Percentiles rank a stretch among this genome's conserved stretches.
These are phyloP conservation scores for Dendrothele bispora DNA, from an alignment of 768 basidiomycete genomes.

Conservation along the genomic window DNA sequence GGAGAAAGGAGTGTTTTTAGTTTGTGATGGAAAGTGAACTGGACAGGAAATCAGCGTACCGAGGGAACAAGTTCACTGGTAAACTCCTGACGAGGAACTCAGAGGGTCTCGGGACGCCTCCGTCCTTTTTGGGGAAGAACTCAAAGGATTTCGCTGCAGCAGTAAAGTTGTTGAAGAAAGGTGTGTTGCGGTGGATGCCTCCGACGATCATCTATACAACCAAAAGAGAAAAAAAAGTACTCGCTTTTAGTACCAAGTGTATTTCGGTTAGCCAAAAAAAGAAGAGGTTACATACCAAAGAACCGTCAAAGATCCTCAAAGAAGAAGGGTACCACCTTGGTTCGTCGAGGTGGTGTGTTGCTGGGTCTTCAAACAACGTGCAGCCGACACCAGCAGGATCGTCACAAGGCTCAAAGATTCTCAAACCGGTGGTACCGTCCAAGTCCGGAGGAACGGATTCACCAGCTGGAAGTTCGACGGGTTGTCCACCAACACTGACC, in stretches of 20 bases:
- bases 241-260: conserved; percentile 21
- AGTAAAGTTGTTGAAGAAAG: conserved; percentile 20
- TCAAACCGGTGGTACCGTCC: conserved; percentile 22
- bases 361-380: conserved; percentile 42
- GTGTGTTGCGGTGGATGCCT: conserved; percentile 39
- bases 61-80: conserved; percentile 54
- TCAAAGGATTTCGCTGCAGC: conserved; percentile 44
- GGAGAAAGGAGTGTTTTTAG: background rate
- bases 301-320: conserved; percentile 44
- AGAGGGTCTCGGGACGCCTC: conserved; percentile 41
- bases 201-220: conserved; percentile 31
- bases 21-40: background rate
- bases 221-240: too few species aligned
- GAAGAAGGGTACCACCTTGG: conserved; percentile 59
- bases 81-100: conserved; percentile 51
- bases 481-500: conserved; percentile 52
- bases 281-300: conserved; percentile 45
- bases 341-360: conserved; percentile 48
- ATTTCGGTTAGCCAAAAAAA: too few species aligned
- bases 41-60: conserved; percentile 30
- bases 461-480: conserved; percentile 35
- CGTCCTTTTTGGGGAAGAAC: conserved; percentile 49
- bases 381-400: conserved; percentile 21
- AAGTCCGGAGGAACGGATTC: conserved; percentile 29
- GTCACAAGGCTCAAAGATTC: conserved; percentile 24